Evolutionary conservation across 257 asterid species (phyloP), one percentile per base, ranked within the genome.

Genomic region (Agastache rugosa): DNA sequence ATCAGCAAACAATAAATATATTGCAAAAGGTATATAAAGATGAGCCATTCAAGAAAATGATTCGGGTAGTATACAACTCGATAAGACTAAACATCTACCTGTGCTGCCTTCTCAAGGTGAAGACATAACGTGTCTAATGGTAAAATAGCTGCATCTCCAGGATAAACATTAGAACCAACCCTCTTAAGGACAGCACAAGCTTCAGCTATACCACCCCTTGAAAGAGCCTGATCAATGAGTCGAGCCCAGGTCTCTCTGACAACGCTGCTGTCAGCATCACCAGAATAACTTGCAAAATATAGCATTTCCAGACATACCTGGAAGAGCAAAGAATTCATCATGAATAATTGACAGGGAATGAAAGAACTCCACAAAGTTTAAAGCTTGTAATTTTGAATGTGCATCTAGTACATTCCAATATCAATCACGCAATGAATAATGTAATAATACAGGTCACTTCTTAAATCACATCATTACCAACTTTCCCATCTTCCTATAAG

Each of bases 241-340:
- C 98, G 85, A 77, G 96, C 96, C 96, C 99, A 95, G 42, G 90
- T 90, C 85, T 95, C 99, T 79, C 94, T 84, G 59, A 88, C 86
- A 60, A 95, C 88, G 87, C 97, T 87, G 85, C 93, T 92, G 81
- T 92, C 96, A 74, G 96, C 89, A 77, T 95, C 99, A 78, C 96
- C 94, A 67, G 97, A 90, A 85, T 88, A 95, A 85, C 96, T 91
- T 48, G 98, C 98, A 69, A 95, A 95, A 82, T 92, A 92, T 59
- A 92, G 86, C 97, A 95, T 95, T 87, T 92, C 94, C 84, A 95
- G 75, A 83, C 99, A 92, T 67, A 88, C 81, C 97, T 95, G 87
- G 47, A 79, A 65, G 74, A n/a, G 56, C 75, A 63, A 78, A 31
- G 34, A 56, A 45, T 3, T 61, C 16, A 31, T 41, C 55, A 63